Conservation (phyloP, 768 basidiomycete species). For the Kondoa malvinella region DNA sequence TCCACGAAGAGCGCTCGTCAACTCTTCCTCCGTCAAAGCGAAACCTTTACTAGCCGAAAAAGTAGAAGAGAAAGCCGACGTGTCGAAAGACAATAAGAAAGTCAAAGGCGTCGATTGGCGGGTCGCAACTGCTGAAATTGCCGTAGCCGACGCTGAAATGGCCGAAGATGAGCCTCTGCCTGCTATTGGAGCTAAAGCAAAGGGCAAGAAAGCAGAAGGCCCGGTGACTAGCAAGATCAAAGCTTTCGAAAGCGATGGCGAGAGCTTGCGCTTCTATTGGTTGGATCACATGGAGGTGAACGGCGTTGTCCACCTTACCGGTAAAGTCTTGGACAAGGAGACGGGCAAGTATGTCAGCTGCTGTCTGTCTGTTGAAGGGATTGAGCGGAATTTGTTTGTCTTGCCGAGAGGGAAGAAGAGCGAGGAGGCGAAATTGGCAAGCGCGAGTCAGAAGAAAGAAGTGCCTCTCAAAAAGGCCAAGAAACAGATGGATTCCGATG, state of each 20-base stretch:
- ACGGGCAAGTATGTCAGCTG: slow-evolving; percentile 52
- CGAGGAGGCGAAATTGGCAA: slow-evolving; percentile 30
- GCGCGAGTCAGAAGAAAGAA: not conserved
- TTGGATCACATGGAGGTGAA: slow-evolving; percentile 77
- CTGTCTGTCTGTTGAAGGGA: slow-evolving; percentile 64
- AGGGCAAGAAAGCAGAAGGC: slow-evolving; percentile 16
- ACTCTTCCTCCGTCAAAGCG: slow-evolving; percentile 20
- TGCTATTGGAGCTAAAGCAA: slow-evolving; percentile 34
- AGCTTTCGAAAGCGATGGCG: slow-evolving; percentile 62
- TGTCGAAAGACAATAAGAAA: slow-evolving; percentile 21
- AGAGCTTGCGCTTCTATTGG: slow-evolving; percentile 78
- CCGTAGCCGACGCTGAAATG: not conserved
- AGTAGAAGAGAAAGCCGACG: slow-evolving; percentile 9
- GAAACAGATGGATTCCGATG: slow-evolving; percentile 8
- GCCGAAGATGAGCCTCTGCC: slow-evolving; percentile 42
- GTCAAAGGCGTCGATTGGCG: slow-evolving; percentile 26
- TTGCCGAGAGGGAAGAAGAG: slow-evolving; percentile 56
- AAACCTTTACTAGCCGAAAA: slow-evolving; percentile 15
- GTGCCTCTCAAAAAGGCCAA: too few relatives aligned
- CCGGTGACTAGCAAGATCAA: slow-evolving; percentile 25
- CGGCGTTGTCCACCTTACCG: slow-evolving; percentile 66
- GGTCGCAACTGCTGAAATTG: slow-evolving; percentile 21
- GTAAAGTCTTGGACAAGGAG: slow-evolving; percentile 60
- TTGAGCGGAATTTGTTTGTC: slow-evolving; percentile 80
- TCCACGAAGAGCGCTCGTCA: slow-evolving; percentile 24